Evolutionary conservation across 1,139 yeast species (phyloP), one percentile per base, ranked within the genome.

Genomic region (Hansenula sp.): DNA sequence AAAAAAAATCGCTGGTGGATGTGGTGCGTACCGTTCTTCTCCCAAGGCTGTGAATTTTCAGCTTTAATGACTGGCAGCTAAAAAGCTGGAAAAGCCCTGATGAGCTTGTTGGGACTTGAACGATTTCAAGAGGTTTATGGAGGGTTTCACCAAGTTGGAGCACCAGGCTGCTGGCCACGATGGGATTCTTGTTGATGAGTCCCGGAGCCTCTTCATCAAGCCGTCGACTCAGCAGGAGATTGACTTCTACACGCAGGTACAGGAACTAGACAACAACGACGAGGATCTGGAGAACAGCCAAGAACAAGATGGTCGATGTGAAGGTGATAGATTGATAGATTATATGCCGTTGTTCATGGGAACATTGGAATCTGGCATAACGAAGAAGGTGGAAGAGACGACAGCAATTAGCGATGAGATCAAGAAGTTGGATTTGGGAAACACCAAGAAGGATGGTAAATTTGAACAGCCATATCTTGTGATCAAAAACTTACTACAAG

Each of bases 151-250:
- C 3, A 40, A 40, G 49, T 50, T 7, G 3, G 25, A 45, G 18
- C 59, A 57, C 41, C 76, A 76, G 60, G 98, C 95, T 3, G 99
- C 98, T 0, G 99, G 99, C 11, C 99, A 93, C 59, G 85, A 74
- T 15, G 98, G 96, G 0, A 77, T 85, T 12, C 58, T 89, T 50
- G 77, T 77, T 21, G 79, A 81, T 35, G 67, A 62, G 5, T 74
- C 74, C 27, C 95, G 91, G 2, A 65, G 77, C 11, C 65, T 91
- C 21, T 84, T 90, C 55, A 78, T 87, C 46, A 93, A 93, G 62
- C 80, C 83, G 0, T 72, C 93, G 0, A 61, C 66, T 0, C 65
- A 63, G 24, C 81, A 78, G 52, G 99, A 93, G 62, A 64, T 84
- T 29, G 80, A 76, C 15, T 93, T 93, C 61, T 93, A 93, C 60